phyloP scores from a whole-genome alignment of 805 yeast genomes.

The Candida parachauliodes region DNA sequence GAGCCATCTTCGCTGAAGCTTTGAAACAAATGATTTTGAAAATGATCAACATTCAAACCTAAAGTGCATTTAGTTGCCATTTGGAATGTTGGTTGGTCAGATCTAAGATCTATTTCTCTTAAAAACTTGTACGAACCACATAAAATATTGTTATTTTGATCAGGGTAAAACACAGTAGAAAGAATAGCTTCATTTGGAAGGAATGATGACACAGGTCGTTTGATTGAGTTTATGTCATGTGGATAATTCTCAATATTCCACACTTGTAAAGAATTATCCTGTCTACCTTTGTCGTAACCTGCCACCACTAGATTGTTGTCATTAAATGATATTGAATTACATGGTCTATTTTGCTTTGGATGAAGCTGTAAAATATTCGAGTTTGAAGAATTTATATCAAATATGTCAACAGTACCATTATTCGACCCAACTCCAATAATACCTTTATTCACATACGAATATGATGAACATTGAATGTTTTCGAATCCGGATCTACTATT shows the following conservation, averaged over 20 bases:
- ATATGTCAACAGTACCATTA: constrained; percentile 61
- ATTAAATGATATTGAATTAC: constrained; percentile 65
- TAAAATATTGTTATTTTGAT: constrained; percentile 50
- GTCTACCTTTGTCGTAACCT: constrained; percentile 75
- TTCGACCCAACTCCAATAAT: constrained; percentile 70
- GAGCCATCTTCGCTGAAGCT: constrained; percentile 83
- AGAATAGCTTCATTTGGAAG: constrained; percentile 73
- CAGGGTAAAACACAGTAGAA: constrained; percentile 64
- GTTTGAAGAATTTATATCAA: constrained; percentile 49
- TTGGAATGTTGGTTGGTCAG: constrained; percentile 63
- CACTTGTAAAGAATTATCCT: constrained; percentile 69
- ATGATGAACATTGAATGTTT: constrained; percentile 62
- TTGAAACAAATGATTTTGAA: constrained; percentile 62
- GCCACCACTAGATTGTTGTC: constrained; percentile 63
- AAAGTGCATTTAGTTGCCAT: constrained; percentile 71
- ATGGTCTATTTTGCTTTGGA: constrained; percentile 68
- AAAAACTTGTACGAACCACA: constrained; percentile 76
- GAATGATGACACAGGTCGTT: constrained; percentile 52
- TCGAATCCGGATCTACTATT: constrained; percentile 61
- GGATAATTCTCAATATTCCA: constrained; percentile 74
- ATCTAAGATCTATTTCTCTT: constrained; percentile 73
- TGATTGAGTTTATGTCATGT: constrained; percentile 42
- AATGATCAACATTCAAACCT: constrained; percentile 67
- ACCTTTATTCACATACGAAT: constrained; percentile 54
- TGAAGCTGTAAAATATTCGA: constrained; percentile 41